These are phyloP conservation scores for Melocanna baccifera DNA, from an alignment of 176 grass and related monocot genomes.

Conservation along the genomic window DNA sequence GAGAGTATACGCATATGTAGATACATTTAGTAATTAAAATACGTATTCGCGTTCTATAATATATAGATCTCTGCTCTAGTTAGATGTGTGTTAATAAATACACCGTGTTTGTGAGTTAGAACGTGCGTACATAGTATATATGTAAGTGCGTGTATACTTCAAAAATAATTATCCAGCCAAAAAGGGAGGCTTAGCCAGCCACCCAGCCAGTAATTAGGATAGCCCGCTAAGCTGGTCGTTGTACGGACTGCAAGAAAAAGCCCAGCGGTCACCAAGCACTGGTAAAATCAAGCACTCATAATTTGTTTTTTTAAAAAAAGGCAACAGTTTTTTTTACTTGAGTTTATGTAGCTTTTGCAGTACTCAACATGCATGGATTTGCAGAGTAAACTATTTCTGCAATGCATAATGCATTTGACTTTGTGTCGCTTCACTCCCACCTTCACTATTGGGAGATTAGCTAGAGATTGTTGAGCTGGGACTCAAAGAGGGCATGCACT, in stretches of 20 bases:
- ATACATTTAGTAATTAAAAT: no score
- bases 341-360: not conserved
- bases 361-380: constrained; percentile 34
- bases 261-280: constrained; percentile 12
- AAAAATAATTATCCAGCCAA: not conserved
- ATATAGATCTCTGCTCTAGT: no score
- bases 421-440: constrained; percentile 26
- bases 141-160: no score
- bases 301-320: not conserved
- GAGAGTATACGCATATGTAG: no score
- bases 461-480: constrained; percentile 23
- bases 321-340: not conserved
- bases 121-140: no score
- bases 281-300: not conserved
- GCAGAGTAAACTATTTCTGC: not conserved
- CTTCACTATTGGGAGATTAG: not conserved
- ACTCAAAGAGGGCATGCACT: constrained; percentile 27
- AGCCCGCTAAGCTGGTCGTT: not conserved
- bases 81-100: no score
- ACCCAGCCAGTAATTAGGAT: constrained; percentile 13
- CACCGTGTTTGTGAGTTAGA: no score
- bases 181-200: not conserved
- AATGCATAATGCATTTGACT: constrained; percentile 19
- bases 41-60: no score
- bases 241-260: not conserved